These are phyloP conservation scores for Boletellus ananas DNA, from an alignment of 768 basidiomycete species.

Conservation along the genomic window DNA sequence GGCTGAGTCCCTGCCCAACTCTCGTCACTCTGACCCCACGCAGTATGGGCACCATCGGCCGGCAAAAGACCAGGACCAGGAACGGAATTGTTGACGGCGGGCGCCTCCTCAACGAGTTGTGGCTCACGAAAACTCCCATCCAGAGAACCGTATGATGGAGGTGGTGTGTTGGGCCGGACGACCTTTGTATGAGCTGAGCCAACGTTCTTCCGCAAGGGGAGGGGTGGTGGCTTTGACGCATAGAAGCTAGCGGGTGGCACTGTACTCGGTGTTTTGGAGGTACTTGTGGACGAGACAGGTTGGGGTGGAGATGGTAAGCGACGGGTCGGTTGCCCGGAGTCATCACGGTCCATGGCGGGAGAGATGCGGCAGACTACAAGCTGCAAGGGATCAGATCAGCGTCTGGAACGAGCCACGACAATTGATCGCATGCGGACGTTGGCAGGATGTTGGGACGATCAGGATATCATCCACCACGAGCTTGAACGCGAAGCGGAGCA, in stretches of 20 bases:
- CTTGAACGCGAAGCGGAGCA: background rate
- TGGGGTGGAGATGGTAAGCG: constrained; percentile 40
- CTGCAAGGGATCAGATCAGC: constrained; percentile 9
- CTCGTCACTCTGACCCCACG: constrained; percentile 15
- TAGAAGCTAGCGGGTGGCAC: constrained; percentile 30
- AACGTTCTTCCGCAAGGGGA: constrained; percentile 31
- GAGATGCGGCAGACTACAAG: background rate
- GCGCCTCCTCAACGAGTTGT: constrained; percentile 48
- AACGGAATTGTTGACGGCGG: constrained; percentile 33
- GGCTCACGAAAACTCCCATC: constrained; percentile 48
- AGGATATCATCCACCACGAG: constrained; percentile 17
- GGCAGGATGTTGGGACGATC: constrained; percentile 5
- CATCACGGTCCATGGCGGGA: constrained; percentile 45
- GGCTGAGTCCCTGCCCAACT: constrained; percentile 14
- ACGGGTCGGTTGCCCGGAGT: constrained; percentile 36
- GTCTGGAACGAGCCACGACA: background rate
- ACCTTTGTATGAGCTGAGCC: constrained; percentile 39
- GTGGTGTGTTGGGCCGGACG: constrained; percentile 26
- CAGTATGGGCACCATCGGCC: constrained; percentile 24
- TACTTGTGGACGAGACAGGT: constrained; percentile 35
- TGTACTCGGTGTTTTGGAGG: constrained; percentile 24
- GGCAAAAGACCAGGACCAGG: constrained; percentile 39
- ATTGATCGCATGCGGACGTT: constrained; percentile 5
- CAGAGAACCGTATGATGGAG: constrained; percentile 23
- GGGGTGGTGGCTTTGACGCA: constrained; percentile 31